Evolutionary conservation across 257 asterid genomes (phyloP), one percentile per base, ranked within the genome.

Genomic region (Leptodermis oblonga): DNA sequence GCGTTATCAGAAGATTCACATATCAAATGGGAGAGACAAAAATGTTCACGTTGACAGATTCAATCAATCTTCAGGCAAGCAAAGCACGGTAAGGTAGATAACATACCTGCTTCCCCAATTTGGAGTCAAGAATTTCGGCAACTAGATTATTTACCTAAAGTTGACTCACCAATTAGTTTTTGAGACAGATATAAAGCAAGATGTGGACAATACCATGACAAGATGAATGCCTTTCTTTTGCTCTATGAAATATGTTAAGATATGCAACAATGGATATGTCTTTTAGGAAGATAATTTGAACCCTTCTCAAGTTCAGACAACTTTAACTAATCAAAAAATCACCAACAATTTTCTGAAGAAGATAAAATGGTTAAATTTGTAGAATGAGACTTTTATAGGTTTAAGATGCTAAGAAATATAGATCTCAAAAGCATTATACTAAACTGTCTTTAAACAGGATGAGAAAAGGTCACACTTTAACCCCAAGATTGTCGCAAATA

Each of bases 101-200:
- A 70, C 23, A 65, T 82, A 89, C 99, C 73, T 93, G 99, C 82
- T 93, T 93, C 62, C 99, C 97, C 81, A 93, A 74, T 77, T 90
- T 88, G 48, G 97, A 90, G 82, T 90, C 96, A 22, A 84, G 83
- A 26, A 93, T 87, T 86, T 93, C 99, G 4, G 92, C 97, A 37
- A 90, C 99, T 46, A 93, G 91, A 77, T 93, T 93, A 53, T 93
- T 97, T 75, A 85, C 96, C 98, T 93, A 86, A 56, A 74, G 68
- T 30, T 23, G 26, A 70, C n/a, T 49, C 74, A 42, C 54, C 58
- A 65, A 72, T 65, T 55, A 54, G 54, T 52, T 51, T 41, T 10
- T 8, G 1, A 39, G 64, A 49, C 30, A 46, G 20, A 61, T 22
- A 1, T 42, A 42, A 55, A 73, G 71, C 61, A 55, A 56, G 46